These are phyloP conservation scores for Cladosporium sphaerospermum DNA, from an alignment of 2,329 filamentous ascomycete genomes.

Conservation along the genomic window DNA sequence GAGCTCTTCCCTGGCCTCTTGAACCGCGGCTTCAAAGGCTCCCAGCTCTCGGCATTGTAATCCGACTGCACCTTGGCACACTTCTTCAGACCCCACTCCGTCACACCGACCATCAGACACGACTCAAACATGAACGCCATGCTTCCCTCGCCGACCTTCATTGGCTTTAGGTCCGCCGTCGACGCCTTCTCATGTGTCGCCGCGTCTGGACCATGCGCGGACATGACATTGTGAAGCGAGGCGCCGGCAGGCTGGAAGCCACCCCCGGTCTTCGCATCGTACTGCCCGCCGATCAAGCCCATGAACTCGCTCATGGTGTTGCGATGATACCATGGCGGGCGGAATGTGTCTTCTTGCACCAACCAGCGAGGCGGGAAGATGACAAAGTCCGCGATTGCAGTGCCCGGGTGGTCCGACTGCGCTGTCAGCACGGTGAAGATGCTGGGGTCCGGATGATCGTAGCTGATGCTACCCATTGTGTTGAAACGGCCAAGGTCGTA, in stretches of 20 bases:
- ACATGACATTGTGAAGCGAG: slow-evolving; percentile 44
- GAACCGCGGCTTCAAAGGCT: slow-evolving; percentile 43
- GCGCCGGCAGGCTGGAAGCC: slow-evolving; percentile 57
- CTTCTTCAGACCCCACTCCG: slow-evolving; percentile 64
- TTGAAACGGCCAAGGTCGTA: slow-evolving; percentile 54
- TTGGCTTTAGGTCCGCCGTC: slow-evolving; percentile 49
- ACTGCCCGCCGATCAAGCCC: slow-evolving; percentile 53
- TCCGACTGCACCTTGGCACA: slow-evolving; percentile 65
- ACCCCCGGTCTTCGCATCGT: slow-evolving; percentile 52
- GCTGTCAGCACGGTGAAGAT: slow-evolving; percentile 63
- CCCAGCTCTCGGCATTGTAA: slow-evolving; percentile 81
- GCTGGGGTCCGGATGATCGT: slow-evolving; percentile 61
- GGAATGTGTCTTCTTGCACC: slow-evolving; percentile 62
- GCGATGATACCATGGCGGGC: slow-evolving; percentile 66
- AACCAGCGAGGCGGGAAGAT: slow-evolving; percentile 69
- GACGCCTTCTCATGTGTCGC: slow-evolving; percentile 52
- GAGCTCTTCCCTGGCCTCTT: slow-evolving; percentile 17
- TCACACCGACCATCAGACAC: slow-evolving; percentile 64
- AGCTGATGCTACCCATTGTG: slow-evolving; percentile 50
- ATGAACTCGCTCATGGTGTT: slow-evolving; percentile 64
- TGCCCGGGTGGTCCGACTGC: slow-evolving; percentile 49
- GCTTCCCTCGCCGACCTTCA: slow-evolving; percentile 54
- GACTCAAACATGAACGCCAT: slow-evolving; percentile 67
- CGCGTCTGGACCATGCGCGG: slow-evolving; percentile 50
- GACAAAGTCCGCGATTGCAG: slow-evolving; percentile 62